Evolutionary conservation across 495 filamentous ascomycete genomes (phyloP).

Genomic region (Aspergillus leporis): DNA sequence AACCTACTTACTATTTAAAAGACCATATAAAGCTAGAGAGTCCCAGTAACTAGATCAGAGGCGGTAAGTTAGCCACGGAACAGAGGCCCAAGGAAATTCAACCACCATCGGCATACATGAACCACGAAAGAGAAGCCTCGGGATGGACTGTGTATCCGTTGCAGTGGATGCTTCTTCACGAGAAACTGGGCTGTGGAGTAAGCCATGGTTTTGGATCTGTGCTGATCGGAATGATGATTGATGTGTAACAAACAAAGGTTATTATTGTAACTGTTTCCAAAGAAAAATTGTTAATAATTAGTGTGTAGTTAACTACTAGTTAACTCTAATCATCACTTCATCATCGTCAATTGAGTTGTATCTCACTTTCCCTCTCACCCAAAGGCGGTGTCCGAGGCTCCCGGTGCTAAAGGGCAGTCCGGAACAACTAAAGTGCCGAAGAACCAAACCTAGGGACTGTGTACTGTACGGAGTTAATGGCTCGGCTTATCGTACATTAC

Average conservation of each 20-base stretch:
- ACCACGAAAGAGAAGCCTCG: slow-evolving; percentile 66
- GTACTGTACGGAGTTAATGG: neutral
- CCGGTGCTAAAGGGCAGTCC: neutral
- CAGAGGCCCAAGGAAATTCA: neutral
- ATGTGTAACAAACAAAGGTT: no score
- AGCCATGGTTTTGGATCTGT: no score
- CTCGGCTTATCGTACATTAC: slow-evolving; percentile 1
- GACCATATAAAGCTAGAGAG: slow-evolving; percentile 67
- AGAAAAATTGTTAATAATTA: no score
- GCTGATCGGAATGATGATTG: neutral
- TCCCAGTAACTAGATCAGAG: slow-evolving; percentile 49
- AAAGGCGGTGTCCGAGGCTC: neutral
- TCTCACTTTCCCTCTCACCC: no score
- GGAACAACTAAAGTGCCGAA: neutral
- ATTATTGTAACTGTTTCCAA: no score
- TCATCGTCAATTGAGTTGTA: no score
- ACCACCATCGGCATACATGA: slow-evolving; percentile 52
- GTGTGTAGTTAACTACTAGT: no score
- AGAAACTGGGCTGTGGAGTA: slow-evolving; percentile 18
- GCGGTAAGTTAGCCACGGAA: slow-evolving; percentile 26
- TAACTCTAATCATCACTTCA: no score
- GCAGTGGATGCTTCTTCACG: slow-evolving; percentile 63
- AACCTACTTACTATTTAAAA: slow-evolving; percentile 64
- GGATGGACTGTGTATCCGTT: slow-evolving; percentile 70
- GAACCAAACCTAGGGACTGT: no score